Base-by-base conservation (phyloP, 192 early-diverging fungal genomes). In the Umbelopsis ramanniana region DNA sequence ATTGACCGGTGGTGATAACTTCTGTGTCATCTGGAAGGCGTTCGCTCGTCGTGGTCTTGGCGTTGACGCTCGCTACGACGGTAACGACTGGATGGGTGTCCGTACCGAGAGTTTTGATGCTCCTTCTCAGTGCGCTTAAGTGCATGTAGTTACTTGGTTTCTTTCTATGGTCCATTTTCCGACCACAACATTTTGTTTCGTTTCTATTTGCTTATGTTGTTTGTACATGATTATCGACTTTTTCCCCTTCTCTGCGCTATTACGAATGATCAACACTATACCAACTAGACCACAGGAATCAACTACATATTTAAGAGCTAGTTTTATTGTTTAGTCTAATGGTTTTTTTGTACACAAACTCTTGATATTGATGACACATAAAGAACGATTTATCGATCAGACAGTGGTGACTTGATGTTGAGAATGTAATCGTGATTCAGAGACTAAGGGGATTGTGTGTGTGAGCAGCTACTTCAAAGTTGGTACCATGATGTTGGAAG, bases 21-120 rank as follows among this genome's bases (percentile, higher is more conserved):
- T 82, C 47, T 94, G 93, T 75, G 77, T 86, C 54, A 84, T 94
- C 54, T 93, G 91, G 88, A 82, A 66, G 68, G 93, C 79, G 26
- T 94, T 98, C 86, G 89, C 97, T 21, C 95, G 93, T 79, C 90
- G 97, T 52, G 97, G 97, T 22, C 77, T 98, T 43, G 97, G 97
- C 4, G 73, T 81, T 1, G 84, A 86, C 68, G 95, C 96, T 19
- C 83, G 76, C 53, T 63, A 90, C 33, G 81, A 52, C n/a, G 70
- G 55, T 12, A 50, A 71, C 43, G 73, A 73, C n/a, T 79, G 77
- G 77, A 43, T 79, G n/a, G 77, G 74, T 29, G 45, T 71, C 23
- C 72, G 77, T 37, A 52, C 68, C 10, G 77, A 79, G 47, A 79
- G 77, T 46, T 79, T 60, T 14, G 48, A 71, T 24, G 43, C 72